phyloP scores from a whole-genome alignment of 495 filamentous ascomycete genomes.

The Copromyces sp. region DNA sequence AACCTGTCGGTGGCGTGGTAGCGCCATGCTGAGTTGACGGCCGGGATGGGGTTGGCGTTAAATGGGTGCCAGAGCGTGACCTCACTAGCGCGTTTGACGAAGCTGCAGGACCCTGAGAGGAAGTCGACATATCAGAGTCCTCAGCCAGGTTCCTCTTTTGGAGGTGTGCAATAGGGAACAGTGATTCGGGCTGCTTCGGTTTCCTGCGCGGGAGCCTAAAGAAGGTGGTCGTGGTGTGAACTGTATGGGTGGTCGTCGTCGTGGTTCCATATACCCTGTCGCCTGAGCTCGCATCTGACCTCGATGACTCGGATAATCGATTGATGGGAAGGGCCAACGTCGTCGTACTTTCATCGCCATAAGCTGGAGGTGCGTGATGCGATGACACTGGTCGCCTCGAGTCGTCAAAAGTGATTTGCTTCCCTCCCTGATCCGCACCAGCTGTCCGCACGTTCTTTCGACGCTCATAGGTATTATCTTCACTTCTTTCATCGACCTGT shows the following conservation, averaged over 20 bases:
- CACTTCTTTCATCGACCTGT: conserved; percentile 17
- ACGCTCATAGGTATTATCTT: background rate
- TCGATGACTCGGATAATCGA: conserved; percentile 81
- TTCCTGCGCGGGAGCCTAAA: conserved; percentile 76
- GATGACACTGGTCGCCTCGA: conserved; percentile 48
- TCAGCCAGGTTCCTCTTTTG: conserved; percentile 52
- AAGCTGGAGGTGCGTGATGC: conserved; percentile 44
- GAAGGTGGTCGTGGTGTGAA: conserved; percentile 58
- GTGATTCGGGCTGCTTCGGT: conserved; percentile 60
- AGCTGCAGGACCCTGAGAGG: conserved; percentile 20
- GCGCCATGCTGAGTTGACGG: conserved; percentile 37
- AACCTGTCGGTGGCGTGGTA: conserved; percentile 24
- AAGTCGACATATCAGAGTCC: conserved; percentile 21
- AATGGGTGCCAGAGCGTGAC: conserved; percentile 15
- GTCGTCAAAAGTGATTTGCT: conserved; percentile 55
- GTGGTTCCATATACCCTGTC: conserved; percentile 58
- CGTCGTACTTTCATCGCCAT: conserved; percentile 55
- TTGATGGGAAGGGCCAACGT: conserved; percentile 57
- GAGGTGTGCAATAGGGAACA: conserved; percentile 68
- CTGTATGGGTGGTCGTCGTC: conserved; percentile 49
- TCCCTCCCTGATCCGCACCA: conserved; percentile 24
- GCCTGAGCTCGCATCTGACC: conserved; percentile 77
- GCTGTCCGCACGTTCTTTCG: background rate
- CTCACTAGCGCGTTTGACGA: conserved; percentile 2
- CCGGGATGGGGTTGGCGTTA: conserved; percentile 39